Evolutionary conservation across 768 basidiomycete species (phyloP), one percentile per base, ranked within the genome.

Genomic region (Hirschioporus abietinus): DNA sequence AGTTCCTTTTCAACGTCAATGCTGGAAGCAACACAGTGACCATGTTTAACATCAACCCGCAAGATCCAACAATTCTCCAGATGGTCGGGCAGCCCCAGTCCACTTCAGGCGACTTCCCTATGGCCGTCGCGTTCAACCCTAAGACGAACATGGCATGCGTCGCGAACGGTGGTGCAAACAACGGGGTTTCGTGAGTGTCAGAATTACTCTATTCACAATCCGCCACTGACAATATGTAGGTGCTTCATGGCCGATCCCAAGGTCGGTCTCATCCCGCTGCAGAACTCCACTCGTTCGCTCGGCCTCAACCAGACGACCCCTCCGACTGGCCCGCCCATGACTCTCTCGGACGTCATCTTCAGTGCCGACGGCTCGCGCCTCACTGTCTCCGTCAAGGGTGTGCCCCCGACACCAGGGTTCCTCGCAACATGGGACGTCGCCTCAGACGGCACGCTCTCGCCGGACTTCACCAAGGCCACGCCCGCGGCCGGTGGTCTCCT

Each of bases 41-140:
- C 6, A 70, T 79, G 27, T 79, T 80, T 69, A 67, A 64, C 20
- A 80, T 86, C 72, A 75, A 83, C 72, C 75, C 79, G 15, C 72
- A 68, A n/a, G 74, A 82, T 68, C 83, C 84, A 0, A 76, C 80
- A 1, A 70, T 76, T 42, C 71, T 85, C 34, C 70, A 68, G 12
- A 76, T 80, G 77, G 74, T 84, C 35, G 84, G 83, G 0, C 72
- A 75, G 36, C 83, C 83, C 7, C 76, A 80, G 0, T 75, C 77
- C 20, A 78, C 76, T 17, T 81, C 78, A 4, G 83, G 84, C 18
- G 81, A 86, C 64, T 85, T 84, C 77, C 83, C 84, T 18, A 74
- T 85, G 66, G 81, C 83, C 0, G 63, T 81, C 23, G 74, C 76
- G 1, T 74, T 79, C 67, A 78, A 77, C 68, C 65, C 68, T 25